Conservation (phyloP, 2,329 filamentous ascomycete genomes). For the Arthrinium puccinioides region DNA sequence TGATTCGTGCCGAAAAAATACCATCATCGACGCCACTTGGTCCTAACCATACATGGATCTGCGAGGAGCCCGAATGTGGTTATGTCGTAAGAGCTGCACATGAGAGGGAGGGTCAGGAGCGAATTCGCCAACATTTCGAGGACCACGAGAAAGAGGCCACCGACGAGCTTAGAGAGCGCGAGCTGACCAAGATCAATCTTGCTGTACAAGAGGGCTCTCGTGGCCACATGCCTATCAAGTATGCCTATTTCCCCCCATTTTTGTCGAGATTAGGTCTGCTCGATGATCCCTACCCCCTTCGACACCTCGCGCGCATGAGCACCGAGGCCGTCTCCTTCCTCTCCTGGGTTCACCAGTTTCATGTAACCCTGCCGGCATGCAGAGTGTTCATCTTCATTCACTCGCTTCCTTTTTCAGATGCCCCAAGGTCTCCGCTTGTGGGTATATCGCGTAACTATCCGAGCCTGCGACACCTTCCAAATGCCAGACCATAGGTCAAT, state of each 20-base stretch:
- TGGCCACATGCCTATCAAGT: constrained; percentile 50
- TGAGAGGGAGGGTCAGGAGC: constrained; percentile 42
- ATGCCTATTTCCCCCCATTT: constrained; percentile 31
- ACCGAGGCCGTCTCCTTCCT: too few species aligned
- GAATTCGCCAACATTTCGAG: constrained; percentile 54
- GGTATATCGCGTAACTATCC: too few species aligned
- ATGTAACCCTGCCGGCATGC: too few species aligned
- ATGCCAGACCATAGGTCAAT: too few species aligned
- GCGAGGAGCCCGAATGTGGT: constrained; percentile 55
- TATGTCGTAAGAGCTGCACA: constrained; percentile 59
- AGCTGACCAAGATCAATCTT: constrained; percentile 35
- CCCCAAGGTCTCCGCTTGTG: too few species aligned
- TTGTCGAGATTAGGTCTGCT: too few species aligned
- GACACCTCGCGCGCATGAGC: too few species aligned
- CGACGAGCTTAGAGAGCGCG: constrained; percentile 27
- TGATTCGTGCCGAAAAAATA: constrained; percentile 41
- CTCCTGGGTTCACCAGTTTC: too few species aligned
- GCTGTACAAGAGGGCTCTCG: constrained; percentile 48
- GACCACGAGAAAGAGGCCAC: constrained; percentile 51
- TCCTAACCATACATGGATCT: constrained; percentile 59
- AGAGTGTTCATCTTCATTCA: too few species aligned
- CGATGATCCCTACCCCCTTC: not conserved
- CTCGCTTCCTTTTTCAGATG: too few species aligned
- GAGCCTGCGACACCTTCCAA: too few species aligned
- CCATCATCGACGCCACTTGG: constrained; percentile 43